Evolutionary conservation across 2,329 filamentous ascomycete species (phyloP).

Genomic region (Coleophoma eucalyptorum): DNA sequence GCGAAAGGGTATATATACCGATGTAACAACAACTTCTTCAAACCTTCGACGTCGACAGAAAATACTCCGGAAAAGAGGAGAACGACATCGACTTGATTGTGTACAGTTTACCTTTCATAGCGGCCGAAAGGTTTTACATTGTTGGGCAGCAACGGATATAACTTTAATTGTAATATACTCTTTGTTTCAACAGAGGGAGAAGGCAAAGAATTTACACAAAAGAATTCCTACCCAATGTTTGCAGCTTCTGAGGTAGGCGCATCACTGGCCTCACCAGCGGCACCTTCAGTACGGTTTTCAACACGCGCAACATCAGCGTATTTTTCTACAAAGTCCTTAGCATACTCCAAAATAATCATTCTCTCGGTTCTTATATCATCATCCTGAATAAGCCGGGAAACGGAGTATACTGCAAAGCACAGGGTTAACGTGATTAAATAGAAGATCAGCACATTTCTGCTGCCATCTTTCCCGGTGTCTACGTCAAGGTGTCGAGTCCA

Average conservation of each 20-base stretch:
- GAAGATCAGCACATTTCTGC: neutral
- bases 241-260: too few relatives aligned
- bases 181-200: too few relatives aligned
- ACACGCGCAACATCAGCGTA: too few relatives aligned
- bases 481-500: conserved; percentile 4
- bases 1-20: neutral
- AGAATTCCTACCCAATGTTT: too few relatives aligned
- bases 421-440: neutral
- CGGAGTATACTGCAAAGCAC: neutral
- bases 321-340: too few relatives aligned
- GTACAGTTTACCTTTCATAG: conserved; percentile 1
- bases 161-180: conserved; percentile 8
- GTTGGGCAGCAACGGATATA: conserved; percentile 9
- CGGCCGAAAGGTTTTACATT: conserved; percentile 3
- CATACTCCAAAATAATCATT: neutral
- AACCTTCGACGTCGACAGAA: neutral
- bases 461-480: neutral
- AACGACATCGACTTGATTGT: too few relatives aligned
- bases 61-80: neutral
- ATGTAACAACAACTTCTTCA: neutral
- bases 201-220: conserved; percentile 13
- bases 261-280: too few relatives aligned
- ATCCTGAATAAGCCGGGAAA: neutral
- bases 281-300: too few relatives aligned
- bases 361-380: neutral